Conservation (phyloP, 768 basidiomycete genomes). For the Lactarius sp. region DNA sequence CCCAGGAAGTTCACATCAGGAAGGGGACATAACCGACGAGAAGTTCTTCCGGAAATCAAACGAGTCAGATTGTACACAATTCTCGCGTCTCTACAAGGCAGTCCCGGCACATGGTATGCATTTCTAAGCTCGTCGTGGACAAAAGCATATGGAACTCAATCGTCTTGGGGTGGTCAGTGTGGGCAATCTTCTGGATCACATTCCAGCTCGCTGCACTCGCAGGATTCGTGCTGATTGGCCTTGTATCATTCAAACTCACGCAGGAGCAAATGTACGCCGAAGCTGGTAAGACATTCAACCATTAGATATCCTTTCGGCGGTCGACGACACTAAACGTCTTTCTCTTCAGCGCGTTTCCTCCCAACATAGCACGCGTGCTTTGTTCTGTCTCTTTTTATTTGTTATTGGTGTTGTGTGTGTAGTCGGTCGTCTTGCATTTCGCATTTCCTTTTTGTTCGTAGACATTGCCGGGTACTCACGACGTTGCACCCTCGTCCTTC, state of each 20-base stretch:
- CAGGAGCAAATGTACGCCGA: conserved; percentile 60
- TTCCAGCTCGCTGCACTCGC: conserved; percentile 72
- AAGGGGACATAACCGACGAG: conserved; percentile 94
- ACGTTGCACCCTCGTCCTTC: neutral
- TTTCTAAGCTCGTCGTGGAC: neutral
- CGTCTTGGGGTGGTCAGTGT: conserved; percentile 43
- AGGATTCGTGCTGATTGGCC: conserved; percentile 75
- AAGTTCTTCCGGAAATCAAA: conserved; percentile 92
- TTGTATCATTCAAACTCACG: conserved; percentile 68
- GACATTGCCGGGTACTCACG: neutral
- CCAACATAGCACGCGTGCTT: conserved; percentile 1
- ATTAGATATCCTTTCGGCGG: neutral
- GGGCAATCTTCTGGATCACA: conserved; percentile 82
- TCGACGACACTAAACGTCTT: neutral
- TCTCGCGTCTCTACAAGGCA: conserved; percentile 64
- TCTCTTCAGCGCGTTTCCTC: conserved; percentile 10
- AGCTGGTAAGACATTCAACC: conserved; percentile 51
- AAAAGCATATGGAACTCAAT: neutral
- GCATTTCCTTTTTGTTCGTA: neutral
- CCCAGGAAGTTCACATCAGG: neutral
- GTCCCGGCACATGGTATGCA: conserved; percentile 66
- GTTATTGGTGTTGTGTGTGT: neutral
- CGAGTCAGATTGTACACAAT: conserved; percentile 91
- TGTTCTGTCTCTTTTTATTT: neutral
- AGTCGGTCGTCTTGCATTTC: neutral